phyloP scores from a whole-genome alignment of 306 rosid species.

The Alnus glutinosa region DNA sequence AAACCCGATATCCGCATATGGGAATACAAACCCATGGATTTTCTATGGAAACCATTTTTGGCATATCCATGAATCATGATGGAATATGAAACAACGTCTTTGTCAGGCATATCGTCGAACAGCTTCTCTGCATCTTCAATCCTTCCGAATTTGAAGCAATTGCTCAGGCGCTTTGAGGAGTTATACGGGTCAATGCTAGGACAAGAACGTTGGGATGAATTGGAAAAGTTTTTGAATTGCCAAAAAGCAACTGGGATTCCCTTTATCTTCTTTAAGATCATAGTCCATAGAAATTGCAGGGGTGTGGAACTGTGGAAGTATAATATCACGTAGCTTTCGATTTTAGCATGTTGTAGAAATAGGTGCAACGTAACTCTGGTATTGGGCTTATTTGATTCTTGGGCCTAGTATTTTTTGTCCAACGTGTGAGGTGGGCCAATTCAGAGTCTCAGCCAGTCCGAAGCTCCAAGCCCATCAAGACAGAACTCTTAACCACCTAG shows the following conservation, averaged over 20 bases:
- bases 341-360: not conserved
- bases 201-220: not conserved
- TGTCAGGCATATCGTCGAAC: constrained; percentile 19
- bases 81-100: constrained; percentile 19
- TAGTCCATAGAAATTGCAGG: not conserved
- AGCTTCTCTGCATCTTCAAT: constrained; percentile 17
- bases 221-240: not conserved
- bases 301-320: no score
- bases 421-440: no score
- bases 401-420: no score
- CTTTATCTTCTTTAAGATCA: not conserved
- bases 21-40: constrained; percentile 10
- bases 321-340: not conserved
- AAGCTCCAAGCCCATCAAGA: not conserved
- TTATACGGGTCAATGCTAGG: not conserved
- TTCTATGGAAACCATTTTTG: not conserved
- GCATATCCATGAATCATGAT: constrained; percentile 24
- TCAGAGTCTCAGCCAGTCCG: not conserved
- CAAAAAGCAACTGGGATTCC: not conserved
- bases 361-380: not conserved
- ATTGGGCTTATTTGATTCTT: not conserved
- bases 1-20: constrained; percentile 11
- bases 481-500: no score
- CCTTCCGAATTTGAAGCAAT: constrained; percentile 2
- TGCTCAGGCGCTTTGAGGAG: constrained; percentile 3